Evolutionary conservation across 805 yeast species (phyloP).

Genomic region (Zygoascus ofunaensis): DNA sequence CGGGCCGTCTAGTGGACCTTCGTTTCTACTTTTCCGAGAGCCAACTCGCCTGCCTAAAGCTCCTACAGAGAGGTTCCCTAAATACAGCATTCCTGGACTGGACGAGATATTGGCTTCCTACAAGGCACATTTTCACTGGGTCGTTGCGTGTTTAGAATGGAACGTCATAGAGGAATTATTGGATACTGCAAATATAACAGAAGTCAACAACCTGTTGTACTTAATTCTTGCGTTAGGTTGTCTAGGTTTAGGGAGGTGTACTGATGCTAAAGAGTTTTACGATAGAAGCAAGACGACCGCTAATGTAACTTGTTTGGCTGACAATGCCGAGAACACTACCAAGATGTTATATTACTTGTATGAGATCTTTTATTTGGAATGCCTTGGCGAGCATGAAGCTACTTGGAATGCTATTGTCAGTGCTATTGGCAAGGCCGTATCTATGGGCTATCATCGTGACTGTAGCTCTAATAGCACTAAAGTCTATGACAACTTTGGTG

Average conservation of each 20-base stretch:
- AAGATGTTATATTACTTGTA: slow-evolving; percentile 6
- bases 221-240: slow-evolving; percentile 12
- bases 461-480: slow-evolving; percentile 9
- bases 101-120: slow-evolving; percentile 9
- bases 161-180: slow-evolving; percentile 7
- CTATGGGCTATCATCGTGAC: slow-evolving; percentile 30
- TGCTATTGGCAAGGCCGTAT: slow-evolving; percentile 37
- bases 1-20: slow-evolving; percentile 17
- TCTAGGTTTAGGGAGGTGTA: slow-evolving; percentile 3
- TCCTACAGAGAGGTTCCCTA: slow-evolving; percentile 8
- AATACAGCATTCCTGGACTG: slow-evolving; percentile 10
- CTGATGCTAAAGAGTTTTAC: slow-evolving; percentile 9
- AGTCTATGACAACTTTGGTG: background rate
- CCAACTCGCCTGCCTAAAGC: slow-evolving; percentile 5
- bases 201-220: slow-evolving; percentile 11
- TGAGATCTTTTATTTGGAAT: slow-evolving; percentile 9
- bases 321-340: slow-evolving; percentile 6
- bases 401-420: slow-evolving; percentile 36
- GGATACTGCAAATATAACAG: slow-evolving; percentile 10
- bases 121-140: slow-evolving; percentile 13
- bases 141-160: slow-evolving; percentile 14
- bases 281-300: background rate
- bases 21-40: slow-evolving; percentile 12
- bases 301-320: background rate
- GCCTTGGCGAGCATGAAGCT: slow-evolving; percentile 11